These are phyloP conservation scores for Annulohypoxylon maeteangense DNA, from an alignment of 495 filamentous ascomycete genomes.

Conservation along the genomic window DNA sequence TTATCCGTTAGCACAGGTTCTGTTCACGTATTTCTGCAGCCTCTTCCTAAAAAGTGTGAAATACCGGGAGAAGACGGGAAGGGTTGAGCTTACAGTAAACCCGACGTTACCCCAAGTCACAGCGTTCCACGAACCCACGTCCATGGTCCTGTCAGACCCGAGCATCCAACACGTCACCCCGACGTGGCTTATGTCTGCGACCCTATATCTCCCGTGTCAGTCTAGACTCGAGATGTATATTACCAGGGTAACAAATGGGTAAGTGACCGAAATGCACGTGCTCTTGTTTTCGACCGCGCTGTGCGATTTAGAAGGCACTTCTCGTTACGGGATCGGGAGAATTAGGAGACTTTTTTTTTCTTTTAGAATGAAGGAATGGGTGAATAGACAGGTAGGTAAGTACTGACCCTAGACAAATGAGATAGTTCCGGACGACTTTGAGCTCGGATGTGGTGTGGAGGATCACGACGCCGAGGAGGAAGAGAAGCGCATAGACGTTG, in stretches of 20 bases:
- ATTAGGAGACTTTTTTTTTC: not conserved
- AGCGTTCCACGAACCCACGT: slow-evolving; percentile 71
- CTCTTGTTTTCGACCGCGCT: not conserved
- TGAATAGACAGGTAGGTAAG: not conserved
- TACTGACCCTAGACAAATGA: slow-evolving; percentile 66
- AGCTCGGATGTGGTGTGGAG: slow-evolving; percentile 71
- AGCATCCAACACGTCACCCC: slow-evolving; percentile 68
- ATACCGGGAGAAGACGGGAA: not conserved
- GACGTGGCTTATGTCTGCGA: slow-evolving; percentile 78
- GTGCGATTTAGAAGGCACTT: not conserved
- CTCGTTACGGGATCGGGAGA: not conserved
- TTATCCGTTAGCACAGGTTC: not conserved
- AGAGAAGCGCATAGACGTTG: slow-evolving; percentile 74
- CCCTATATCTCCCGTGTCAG: slow-evolving; percentile 30
- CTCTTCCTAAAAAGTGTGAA: not conserved
- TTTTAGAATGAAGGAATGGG: not conserved
- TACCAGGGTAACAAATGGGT: not conserved
- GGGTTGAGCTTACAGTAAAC: slow-evolving; percentile 59
- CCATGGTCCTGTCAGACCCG: slow-evolving; percentile 63
- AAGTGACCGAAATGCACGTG: not conserved
- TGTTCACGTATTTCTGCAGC: not conserved
- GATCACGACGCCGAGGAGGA: slow-evolving; percentile 68
- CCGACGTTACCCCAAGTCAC: slow-evolving; percentile 81
- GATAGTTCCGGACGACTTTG: slow-evolving; percentile 73
- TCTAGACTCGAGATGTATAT: not conserved